These are phyloP conservation scores for Lycium barbarum DNA, from an alignment of 257 asterid genomes.

Conservation along the genomic window DNA sequence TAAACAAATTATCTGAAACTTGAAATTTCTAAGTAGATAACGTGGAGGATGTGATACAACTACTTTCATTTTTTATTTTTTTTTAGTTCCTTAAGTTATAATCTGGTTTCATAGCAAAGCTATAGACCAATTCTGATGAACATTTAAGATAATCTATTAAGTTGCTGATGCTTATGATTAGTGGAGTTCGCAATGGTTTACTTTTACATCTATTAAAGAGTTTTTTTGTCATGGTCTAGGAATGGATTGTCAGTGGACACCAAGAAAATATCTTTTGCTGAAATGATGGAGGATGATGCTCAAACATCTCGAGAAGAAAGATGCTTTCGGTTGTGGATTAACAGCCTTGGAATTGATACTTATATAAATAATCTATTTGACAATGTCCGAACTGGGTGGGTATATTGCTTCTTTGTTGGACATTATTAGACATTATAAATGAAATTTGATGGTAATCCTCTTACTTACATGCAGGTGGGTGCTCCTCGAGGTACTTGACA, in stretches of 20 bases:
- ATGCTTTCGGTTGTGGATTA: constrained; percentile 95
- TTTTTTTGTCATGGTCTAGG: constrained; percentile 41
- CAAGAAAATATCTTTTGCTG: constrained; percentile 67
- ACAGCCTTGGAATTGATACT: constrained; percentile 87
- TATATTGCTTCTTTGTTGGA: constrained; percentile 34
- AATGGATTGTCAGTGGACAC: constrained; percentile 79
- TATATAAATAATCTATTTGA: constrained; percentile 80
- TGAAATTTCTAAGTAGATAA: not conserved
- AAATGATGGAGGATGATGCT: constrained; percentile 91
- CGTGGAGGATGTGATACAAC: not conserved
- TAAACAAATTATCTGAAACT: not conserved
- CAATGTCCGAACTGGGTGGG: constrained; percentile 83
- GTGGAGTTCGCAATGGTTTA: not conserved
- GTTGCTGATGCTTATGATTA: not conserved
- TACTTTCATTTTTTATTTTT: not conserved
- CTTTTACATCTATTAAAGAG: not conserved
- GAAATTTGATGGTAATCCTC: constrained; percentile 29
- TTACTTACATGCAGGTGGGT: constrained; percentile 65
- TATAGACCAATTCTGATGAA: constrained; percentile 17
- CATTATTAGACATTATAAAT: constrained; percentile 24
- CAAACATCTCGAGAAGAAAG: constrained; percentile 95
- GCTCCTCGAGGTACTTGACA: constrained; percentile 78
- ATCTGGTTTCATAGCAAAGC: not conserved
- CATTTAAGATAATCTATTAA: not conserved
- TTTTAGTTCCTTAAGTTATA: not conserved